Percentiles rank a stretch among this genome's conserved stretches.
phyloP scores from a whole-genome alignment of 257 asterid species.

The Solanum piurae region DNA sequence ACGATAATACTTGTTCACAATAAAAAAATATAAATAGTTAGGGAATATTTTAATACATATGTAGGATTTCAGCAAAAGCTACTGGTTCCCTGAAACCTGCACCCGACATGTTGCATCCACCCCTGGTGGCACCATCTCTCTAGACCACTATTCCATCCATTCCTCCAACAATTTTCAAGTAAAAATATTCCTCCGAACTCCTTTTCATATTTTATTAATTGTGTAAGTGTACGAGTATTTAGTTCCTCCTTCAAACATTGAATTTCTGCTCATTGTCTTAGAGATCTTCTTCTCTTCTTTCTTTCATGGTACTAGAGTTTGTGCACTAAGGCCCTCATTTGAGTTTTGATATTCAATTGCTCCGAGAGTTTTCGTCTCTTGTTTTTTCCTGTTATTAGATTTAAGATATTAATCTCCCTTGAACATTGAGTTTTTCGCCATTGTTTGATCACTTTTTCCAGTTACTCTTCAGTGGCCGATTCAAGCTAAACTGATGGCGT shows the following conservation, averaged over 20 bases:
- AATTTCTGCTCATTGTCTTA: neutral
- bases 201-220: neutral
- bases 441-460: neutral
- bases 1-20: neutral
- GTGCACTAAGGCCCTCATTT: neutral
- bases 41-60: neutral
- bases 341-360: neutral
- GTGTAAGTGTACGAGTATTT: neutral
- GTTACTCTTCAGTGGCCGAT: neutral
- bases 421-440: neutral
- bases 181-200: neutral
- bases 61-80: neutral
- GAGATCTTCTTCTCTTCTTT: neutral
- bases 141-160: neutral
- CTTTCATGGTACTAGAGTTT: neutral
- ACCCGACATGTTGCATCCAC: neutral
- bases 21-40: neutral
- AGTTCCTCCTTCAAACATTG: neutral
- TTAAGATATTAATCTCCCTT: neutral
- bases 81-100: neutral
- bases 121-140: neutral
- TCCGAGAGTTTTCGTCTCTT: neutral
- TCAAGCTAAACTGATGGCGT: neutral
- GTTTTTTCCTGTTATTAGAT: neutral
- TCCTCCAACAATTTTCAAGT: neutral